Percentiles rank a stretch among this genome's conserved stretches.
phyloP scores from a whole-genome alignment of 306 rosid species.

The Malus domestica region DNA sequence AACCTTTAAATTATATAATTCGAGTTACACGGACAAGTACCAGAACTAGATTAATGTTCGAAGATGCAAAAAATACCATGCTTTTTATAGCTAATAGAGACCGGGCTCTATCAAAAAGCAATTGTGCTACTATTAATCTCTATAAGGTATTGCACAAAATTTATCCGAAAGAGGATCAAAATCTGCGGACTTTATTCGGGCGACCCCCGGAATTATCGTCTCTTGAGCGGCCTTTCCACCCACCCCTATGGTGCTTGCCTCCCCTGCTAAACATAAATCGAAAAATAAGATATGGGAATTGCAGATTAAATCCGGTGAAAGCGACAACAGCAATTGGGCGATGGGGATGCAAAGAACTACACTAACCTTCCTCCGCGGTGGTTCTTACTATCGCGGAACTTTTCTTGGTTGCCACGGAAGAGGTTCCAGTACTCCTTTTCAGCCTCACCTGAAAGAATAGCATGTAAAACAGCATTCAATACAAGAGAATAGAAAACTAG shows the following conservation, averaged over 20 bases:
- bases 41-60: background rate
- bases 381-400: conserved; percentile 34
- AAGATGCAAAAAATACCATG: background rate
- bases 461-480: background rate
- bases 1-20: background rate
- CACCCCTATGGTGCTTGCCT: conserved; percentile 58
- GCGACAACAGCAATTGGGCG: background rate
- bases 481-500: background rate
- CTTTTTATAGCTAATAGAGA: background rate
- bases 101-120: background rate
- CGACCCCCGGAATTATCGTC: conserved; percentile 42
- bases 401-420: conserved; percentile 64
- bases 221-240: conserved; percentile 54
- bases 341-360: background rate
- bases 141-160: conserved; percentile 4
- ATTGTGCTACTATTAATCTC: background rate
- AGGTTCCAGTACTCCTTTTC: conserved; percentile 79
- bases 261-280: conserved; percentile 41
- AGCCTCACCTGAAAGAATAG: conserved; percentile 56
- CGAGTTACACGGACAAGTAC: background rate
- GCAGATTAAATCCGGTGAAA: background rate
- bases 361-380: conserved; percentile 61
- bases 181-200: conserved; percentile 49
- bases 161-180: conserved; percentile 13
- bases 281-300: background rate